These are phyloP conservation scores for Sabuloglossum arenarium DNA, from an alignment of 495 filamentous ascomycete species.

Conservation along the genomic window DNA sequence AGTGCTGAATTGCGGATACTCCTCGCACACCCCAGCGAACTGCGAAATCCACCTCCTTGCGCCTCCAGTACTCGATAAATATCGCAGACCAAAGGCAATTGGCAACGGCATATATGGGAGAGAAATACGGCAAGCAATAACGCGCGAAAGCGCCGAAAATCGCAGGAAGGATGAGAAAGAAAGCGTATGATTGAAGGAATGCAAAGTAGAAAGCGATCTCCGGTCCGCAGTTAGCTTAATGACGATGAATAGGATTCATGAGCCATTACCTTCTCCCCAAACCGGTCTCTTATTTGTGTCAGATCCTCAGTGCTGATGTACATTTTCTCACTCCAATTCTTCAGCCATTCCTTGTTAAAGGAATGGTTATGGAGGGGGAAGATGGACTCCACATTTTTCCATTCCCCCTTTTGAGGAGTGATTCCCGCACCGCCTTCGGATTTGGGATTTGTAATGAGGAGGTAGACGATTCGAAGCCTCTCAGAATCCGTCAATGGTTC, in stretches of 20 bases:
- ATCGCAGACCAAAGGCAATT: conserved; percentile 74
- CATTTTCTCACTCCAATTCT: conserved; percentile 67
- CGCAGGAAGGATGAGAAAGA: conserved; percentile 68
- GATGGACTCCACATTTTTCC: conserved; percentile 66
- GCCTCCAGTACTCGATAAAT: conserved; percentile 95
- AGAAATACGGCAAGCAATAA: conserved; percentile 68
- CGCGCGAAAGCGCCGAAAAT: conserved; percentile 63
- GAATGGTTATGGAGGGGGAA: conserved; percentile 76
- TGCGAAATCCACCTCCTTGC: conserved; percentile 75
- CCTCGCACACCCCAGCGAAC: conserved; percentile 84
- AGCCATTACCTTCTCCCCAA: conserved; percentile 58
- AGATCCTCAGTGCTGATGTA: conserved; percentile 59
- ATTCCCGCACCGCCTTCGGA: conserved; percentile 82
- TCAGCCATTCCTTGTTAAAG: conserved; percentile 83
- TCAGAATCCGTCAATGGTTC: conserved; percentile 75
- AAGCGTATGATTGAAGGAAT: conserved; percentile 83
- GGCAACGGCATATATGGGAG: conserved; percentile 58
- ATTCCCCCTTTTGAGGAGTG: conserved; percentile 57
- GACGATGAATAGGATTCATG: background rate
- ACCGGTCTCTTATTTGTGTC: conserved; percentile 63
- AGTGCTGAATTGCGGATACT: conserved; percentile 61
- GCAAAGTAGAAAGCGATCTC: conserved; percentile 89
- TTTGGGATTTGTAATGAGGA: conserved; percentile 63
- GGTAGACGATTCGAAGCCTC: conserved; percentile 62
- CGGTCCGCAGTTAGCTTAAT: background rate